Conservation (phyloP, 257 asterid species). For the Fraxinus quadrangulata region DNA sequence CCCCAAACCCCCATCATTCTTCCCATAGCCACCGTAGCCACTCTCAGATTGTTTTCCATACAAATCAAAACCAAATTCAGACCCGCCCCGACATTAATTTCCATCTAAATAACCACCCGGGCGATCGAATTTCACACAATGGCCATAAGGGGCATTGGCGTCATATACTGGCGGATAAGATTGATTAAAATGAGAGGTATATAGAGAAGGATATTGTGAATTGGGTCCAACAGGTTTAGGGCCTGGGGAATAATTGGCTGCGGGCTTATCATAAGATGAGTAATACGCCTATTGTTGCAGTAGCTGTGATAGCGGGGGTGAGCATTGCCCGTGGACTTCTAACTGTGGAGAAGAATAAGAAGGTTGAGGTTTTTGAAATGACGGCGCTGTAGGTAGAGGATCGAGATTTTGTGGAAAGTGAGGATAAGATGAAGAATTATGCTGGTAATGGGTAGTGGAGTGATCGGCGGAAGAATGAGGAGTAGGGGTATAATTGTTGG, state of each 20-base stretch:
- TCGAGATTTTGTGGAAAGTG: constrained; percentile 50
- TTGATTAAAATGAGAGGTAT: constrained; percentile 43
- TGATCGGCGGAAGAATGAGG: constrained; percentile 43
- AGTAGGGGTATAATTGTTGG: constrained; percentile 43
- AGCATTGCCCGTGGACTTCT: constrained; percentile 47
- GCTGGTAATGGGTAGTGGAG: constrained; percentile 41
- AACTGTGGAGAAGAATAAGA: constrained; percentile 51
- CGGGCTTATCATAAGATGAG: constrained; percentile 52
- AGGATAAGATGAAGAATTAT: constrained; percentile 43
- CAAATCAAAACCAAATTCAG: constrained; percentile 54
- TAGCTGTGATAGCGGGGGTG: constrained; percentile 37
- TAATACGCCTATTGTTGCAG: constrained; percentile 45
- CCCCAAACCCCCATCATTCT: constrained; percentile 45
- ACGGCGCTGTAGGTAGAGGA: constrained; percentile 55
- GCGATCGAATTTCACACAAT: constrained; percentile 32
- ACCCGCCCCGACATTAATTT: constrained; percentile 49
- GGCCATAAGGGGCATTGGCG: constrained; percentile 40
- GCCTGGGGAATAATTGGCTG: constrained; percentile 41
- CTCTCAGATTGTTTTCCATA: constrained; percentile 58
- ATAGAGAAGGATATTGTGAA: constrained; percentile 49
- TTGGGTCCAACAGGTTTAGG: constrained; percentile 44
- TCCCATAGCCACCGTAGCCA: constrained; percentile 45
- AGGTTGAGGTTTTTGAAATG: constrained; percentile 49
- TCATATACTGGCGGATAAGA: constrained; percentile 38
- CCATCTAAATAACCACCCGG: constrained; percentile 37